Percentiles rank a stretch among this genome's conserved stretches.
phyloP scores from a whole-genome alignment of 2,329 filamentous ascomycete genomes.

The Colletotrichum sp. region DNA sequence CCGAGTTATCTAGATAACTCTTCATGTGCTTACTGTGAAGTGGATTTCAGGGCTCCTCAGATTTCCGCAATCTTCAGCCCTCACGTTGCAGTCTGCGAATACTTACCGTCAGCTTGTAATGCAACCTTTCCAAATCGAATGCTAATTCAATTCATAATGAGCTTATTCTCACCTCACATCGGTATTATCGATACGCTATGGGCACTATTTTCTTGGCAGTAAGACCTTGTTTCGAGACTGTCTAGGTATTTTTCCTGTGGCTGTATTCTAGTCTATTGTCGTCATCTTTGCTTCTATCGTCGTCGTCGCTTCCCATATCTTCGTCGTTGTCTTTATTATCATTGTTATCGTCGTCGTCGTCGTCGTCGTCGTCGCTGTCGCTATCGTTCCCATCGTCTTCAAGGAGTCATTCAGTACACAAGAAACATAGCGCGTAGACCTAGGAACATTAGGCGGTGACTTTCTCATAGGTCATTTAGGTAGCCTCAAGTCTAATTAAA shows the following conservation, averaged over 20 bases:
- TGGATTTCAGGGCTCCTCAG: neutral
- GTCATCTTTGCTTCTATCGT: neutral
- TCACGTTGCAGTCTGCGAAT: neutral
- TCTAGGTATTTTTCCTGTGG: neutral
- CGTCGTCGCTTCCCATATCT: neutral
- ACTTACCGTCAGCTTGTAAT: neutral
- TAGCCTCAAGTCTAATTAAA: neutral
- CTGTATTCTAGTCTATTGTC: neutral
- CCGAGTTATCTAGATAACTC: neutral
- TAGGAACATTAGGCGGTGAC: neutral
- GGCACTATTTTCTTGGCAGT: neutral
- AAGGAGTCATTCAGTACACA: neutral
- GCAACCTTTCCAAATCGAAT: neutral
- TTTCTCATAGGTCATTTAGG: neutral
- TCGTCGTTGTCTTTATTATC: too few relatives aligned
- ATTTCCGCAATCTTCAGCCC: neutral
- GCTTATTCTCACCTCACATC: neutral
- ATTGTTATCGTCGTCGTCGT: too few relatives aligned
- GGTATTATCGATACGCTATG: neutral
- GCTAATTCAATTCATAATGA: neutral
- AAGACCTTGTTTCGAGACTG: neutral
- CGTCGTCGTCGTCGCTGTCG: too few relatives aligned
- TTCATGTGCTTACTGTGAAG: neutral
- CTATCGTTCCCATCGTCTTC: neutral
- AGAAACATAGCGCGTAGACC: neutral